Percentiles rank a stretch among this genome's conserved stretches.
phyloP scores from a whole-genome alignment of 2,329 filamentous ascomycete genomes.

The Xylariaceae sp. region DNA sequence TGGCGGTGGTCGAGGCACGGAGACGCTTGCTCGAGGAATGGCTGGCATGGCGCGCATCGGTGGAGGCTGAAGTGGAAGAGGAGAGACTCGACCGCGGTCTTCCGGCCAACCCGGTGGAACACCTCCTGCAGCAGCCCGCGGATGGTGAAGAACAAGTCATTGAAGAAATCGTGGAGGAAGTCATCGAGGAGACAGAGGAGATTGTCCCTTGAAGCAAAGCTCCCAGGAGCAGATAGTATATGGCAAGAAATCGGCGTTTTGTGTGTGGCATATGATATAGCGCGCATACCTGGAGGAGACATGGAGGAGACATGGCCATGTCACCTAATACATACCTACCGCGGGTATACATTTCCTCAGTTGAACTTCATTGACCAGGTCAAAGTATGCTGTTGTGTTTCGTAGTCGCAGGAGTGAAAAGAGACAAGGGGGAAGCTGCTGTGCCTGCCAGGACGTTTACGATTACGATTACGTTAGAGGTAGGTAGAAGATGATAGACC shows the following conservation, averaged over 20 bases:
- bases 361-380: not conserved
- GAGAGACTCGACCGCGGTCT: constrained; percentile 66
- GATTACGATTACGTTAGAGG: too few species aligned
- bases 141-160: constrained; percentile 72
- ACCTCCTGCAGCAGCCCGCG: constrained; percentile 53
- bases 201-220: constrained; percentile 37
- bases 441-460: not conserved
- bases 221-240: not conserved
- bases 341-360: constrained; percentile 7
- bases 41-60: constrained; percentile 72
- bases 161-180: constrained; percentile 85
- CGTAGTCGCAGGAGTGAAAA: not conserved
- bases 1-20: constrained; percentile 85
- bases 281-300: constrained; percentile 7
- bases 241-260: constrained; percentile 24
- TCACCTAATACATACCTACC: constrained; percentile 5
- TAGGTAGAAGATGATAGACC: too few species aligned
- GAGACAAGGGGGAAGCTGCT: not conserved
- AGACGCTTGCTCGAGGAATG: constrained; percentile 82
- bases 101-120: constrained; percentile 59
- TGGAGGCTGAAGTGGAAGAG: constrained; percentile 65
- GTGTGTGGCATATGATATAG: constrained; percentile 26
- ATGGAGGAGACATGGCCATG: constrained; percentile 3
- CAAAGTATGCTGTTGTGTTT: not conserved
- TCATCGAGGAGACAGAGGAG: constrained; percentile 80